phyloP scores from a whole-genome alignment of 192 early-diverging fungal species.

The Rhizoclosmatium globosum region DNA sequence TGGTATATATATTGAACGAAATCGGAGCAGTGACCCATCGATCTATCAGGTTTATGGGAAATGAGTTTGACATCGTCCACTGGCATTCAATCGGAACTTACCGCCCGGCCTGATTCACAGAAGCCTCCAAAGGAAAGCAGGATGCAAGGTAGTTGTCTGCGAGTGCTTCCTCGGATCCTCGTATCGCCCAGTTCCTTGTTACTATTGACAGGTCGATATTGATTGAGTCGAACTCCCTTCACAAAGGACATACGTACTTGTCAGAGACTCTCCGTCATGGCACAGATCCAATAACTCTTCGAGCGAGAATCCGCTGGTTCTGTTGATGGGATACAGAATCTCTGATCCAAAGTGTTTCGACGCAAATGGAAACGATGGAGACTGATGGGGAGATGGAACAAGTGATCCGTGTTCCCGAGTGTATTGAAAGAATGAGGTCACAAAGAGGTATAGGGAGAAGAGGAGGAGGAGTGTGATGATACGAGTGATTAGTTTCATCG shows the following conservation, averaged over 20 bases:
- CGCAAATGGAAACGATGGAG: background rate
- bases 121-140: constrained; percentile 24
- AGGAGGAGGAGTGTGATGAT: too few species aligned
- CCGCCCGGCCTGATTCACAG: background rate
- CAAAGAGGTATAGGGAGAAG: too few species aligned
- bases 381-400: too few species aligned
- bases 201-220: background rate
- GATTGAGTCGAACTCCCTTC: background rate
- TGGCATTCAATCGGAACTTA: too few species aligned
- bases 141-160: background rate
- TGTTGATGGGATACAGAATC: background rate
- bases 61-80: background rate
- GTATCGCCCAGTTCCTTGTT: background rate
- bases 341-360: background rate
- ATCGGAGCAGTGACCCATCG: constrained; percentile 28
- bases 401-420: too few species aligned
- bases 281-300: constrained; percentile 6
- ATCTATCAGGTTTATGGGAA: background rate
- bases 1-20: constrained; percentile 24
- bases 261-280: background rate
- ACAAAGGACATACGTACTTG: background rate
- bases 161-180: background rate
- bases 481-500: too few species aligned
- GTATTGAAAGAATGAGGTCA: too few species aligned
- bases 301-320: background rate